These are phyloP conservation scores for Aechmea fasciata DNA, from an alignment of 176 grass and related monocot species.

Conservation along the genomic window DNA sequence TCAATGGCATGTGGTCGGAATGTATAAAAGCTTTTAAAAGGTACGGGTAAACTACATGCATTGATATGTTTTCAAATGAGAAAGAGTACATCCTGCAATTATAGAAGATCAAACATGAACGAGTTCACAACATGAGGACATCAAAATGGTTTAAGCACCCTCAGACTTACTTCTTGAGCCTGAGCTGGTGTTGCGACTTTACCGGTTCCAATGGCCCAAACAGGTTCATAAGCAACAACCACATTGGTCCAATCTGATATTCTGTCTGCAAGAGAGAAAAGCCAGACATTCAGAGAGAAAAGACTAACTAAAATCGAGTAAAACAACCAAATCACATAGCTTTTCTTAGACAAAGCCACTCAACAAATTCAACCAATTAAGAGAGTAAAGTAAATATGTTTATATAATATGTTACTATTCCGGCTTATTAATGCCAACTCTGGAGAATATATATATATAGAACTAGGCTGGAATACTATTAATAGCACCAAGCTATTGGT, in stretches of 20 bases:
- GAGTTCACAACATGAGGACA: not conserved
- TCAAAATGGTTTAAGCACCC: not conserved
- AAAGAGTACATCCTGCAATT: too few relatives aligned
- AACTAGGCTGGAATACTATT: too few relatives aligned
- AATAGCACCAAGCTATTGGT: too few relatives aligned
- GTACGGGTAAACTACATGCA: too few relatives aligned
- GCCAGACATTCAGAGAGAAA: not conserved
- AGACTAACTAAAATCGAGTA: not conserved
- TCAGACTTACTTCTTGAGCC: slow-evolving; percentile 72
- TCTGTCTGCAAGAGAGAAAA: slow-evolving; percentile 45
- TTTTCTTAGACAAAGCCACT: not conserved
- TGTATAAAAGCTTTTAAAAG: too few relatives aligned
- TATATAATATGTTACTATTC: not conserved
- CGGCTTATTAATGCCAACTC: not conserved
- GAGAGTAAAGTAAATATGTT: not conserved
- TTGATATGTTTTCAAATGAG: too few relatives aligned
- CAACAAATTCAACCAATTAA: not conserved
- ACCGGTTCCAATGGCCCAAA: slow-evolving; percentile 98
- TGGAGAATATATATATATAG: not conserved
- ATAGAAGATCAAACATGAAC: too few relatives aligned
- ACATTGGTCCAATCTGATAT: slow-evolving; percentile 83
- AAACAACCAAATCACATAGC: not conserved
- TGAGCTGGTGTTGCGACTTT: slow-evolving; percentile 88
- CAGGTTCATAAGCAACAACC: slow-evolving; percentile 88
- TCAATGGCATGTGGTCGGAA: too few relatives aligned